Evolutionary conservation across 768 basidiomycete species (phyloP), one percentile per base, ranked within the genome.

Genomic region (Hericium coralloides): DNA sequence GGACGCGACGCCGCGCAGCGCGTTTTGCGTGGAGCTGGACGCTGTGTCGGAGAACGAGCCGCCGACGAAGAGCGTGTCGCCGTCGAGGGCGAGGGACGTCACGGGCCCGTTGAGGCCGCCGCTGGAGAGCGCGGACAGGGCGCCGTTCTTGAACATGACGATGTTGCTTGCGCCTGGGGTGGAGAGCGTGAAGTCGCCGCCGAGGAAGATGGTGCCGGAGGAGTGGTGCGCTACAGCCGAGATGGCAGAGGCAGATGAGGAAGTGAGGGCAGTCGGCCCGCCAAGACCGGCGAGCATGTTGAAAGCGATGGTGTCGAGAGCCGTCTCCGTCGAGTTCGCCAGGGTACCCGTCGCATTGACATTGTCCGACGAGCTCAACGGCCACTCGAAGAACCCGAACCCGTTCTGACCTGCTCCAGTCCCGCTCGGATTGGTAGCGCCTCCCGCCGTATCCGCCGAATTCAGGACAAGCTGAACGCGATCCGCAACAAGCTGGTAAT

Each of bases 381-480:
- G 83, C 89, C 89, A 98, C 69, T 98, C 95, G 60, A 90, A 85
- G 63, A 97, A 85, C 12, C 95, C 95, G 65, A 91, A 94, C 2
- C 84, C 83, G 20, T 68, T 73, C 38, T 74, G 74, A 14, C 71
- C 67, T 14, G 62, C 61, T 26, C 65, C 69, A 38, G 68, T 64
- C 23, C 72, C 68, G 45, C 66, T 71, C 7, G 71, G 65, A 12
- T 23, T 25, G 49, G 69, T 69, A 4, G 62, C 63, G 55, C 68
- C 67, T 38, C 67, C 65, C 2, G 62, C 60, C 14, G 59, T 53
- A 66, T 78, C 81, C 14, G 80, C 79, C 18, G 84, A 87, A 18
- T 75, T 84, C 49, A 98, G 78, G 38, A 85, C 71, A 54, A 98
- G 69, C 68, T 94, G 82, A n/a, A 98, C 78, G 31, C 83, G 77